These are phyloP conservation scores for Colletotrichum spinosum DNA, from an alignment of 2,329 filamentous ascomycete genomes.

Conservation along the genomic window DNA sequence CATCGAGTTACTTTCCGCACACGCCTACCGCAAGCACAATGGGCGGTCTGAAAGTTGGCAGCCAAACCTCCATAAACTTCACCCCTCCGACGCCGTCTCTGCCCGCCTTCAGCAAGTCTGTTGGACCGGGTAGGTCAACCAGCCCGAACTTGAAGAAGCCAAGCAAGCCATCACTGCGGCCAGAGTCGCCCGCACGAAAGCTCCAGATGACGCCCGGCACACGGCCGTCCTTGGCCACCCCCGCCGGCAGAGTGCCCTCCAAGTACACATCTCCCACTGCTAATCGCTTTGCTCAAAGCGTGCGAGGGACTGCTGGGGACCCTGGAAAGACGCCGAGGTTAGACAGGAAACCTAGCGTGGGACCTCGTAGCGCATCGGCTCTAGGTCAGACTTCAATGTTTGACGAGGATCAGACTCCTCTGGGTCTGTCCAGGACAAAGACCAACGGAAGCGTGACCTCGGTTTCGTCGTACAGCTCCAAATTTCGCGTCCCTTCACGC, in stretches of 20 bases:
- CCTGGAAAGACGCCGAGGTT: slow-evolving; percentile 66
- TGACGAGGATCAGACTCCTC: slow-evolving; percentile 69
- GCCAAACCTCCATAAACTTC: slow-evolving; percentile 69
- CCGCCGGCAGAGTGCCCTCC: slow-evolving; percentile 61
- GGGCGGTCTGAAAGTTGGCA: slow-evolving; percentile 63
- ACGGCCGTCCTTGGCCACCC: slow-evolving; percentile 68
- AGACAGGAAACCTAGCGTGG: slow-evolving; percentile 63
- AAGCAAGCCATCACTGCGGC: slow-evolving; percentile 80
- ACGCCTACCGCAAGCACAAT: slow-evolving; percentile 77
- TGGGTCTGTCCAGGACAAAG: slow-evolving; percentile 62
- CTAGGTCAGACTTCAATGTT: slow-evolving; percentile 61
- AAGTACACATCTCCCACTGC: slow-evolving; percentile 73
- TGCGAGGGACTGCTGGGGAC: slow-evolving; percentile 70
- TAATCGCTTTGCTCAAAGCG: slow-evolving; percentile 72
- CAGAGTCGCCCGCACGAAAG: slow-evolving; percentile 85
- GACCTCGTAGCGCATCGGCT: slow-evolving; percentile 70
- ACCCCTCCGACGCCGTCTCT: slow-evolving; percentile 74
- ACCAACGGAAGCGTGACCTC: slow-evolving; percentile 67
- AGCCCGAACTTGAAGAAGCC: slow-evolving; percentile 79
- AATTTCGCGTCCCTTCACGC: slow-evolving; percentile 65
- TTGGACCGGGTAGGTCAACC: slow-evolving; percentile 76
- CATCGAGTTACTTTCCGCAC: slow-evolving; percentile 66
- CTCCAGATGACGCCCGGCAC: slow-evolving; percentile 71
- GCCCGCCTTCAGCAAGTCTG: slow-evolving; percentile 88
- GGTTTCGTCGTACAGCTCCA: slow-evolving; percentile 64